A percentile compares a stretch with the other conserved stretches of the same genome.
Evolutionary conservation across 2,329 filamentous ascomycete genomes (phyloP).

Genomic region (Penicillium brevicompactum): DNA sequence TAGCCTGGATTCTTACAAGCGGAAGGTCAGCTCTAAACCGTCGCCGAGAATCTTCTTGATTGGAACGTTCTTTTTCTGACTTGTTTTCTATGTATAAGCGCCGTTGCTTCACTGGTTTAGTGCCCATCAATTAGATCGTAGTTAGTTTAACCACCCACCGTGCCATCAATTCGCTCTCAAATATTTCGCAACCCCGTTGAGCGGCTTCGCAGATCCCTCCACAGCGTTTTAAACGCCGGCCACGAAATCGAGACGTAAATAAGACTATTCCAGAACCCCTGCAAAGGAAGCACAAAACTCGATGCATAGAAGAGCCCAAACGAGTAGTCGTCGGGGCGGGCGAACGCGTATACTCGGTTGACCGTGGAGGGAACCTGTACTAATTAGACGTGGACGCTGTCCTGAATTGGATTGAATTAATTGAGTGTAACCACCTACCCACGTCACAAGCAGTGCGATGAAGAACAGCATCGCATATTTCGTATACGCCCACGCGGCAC

Average conservation of each 20-base stretch:
- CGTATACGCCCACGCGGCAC: constrained; percentile 43
- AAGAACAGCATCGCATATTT: constrained; percentile 45
- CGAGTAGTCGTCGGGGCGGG: constrained; percentile 55
- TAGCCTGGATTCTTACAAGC: no score
- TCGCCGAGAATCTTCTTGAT: no score
- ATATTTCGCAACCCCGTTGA: no score
- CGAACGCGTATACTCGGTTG: constrained; percentile 73
- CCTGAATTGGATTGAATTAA: no score
- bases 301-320: constrained; percentile 69
- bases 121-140: no score
- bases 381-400: no score
- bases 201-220: not conserved
- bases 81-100: no score
- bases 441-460: constrained; percentile 45
- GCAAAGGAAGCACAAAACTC: constrained; percentile 74
- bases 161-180: no score
- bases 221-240: constrained; percentile 56
- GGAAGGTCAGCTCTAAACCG: no score
- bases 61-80: no score
- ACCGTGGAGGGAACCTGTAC: constrained; percentile 66
- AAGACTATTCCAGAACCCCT: constrained; percentile 81
- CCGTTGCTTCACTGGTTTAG: no score
- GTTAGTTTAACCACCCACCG: no score
- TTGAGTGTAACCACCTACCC: constrained; percentile 26
- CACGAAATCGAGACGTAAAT: constrained; percentile 75